Base-by-base conservation (phyloP, 768 basidiomycete genomes). In the Podaxis sp. region DNA sequence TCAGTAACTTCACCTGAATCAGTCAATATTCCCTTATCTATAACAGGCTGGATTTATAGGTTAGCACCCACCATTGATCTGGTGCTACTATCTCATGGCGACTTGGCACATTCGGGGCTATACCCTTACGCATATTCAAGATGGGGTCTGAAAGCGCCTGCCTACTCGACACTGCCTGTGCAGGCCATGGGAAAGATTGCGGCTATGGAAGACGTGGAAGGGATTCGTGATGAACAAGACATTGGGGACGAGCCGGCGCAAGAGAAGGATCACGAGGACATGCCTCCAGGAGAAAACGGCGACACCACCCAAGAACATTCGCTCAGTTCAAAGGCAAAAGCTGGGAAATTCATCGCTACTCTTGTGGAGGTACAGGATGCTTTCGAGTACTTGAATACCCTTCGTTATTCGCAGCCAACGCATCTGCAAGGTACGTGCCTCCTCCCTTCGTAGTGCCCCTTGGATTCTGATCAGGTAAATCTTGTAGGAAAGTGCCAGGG, bases 161-260 rank as follows among this genome's bases (percentile, higher is more conserved):
- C 94, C 18, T 99, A 98, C 71, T 90, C 92, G 0, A 96, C 95
- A 2, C 83, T 98, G 27, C 96, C 96, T 38, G 94, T 97, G 0
- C 93, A 95, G 66, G 93, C 95, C 58, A 96, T 95, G 89, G 96
- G 91, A 3, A 82, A 93, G 36, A 92, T 98, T 46, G 93, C 93
- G 14, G 89, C 91, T 1, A 83, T 89, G 5, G 93, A 98, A 72
- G 95, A 97, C 67, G 82, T 89, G 0, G 92, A 95, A 66, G 86
- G 87, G 13, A 81, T 93, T 16, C 79, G 89, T 46, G 87, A 88
- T 48, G 89, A 93, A 69, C 82, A 91, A 66, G 84, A 88, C 61
- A 75, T 91, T 14, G 80, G 78, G n/a, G 81, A 82, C 40, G 74
- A 73, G 21, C 65, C 62, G 27, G 59, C 57, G 4, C 71, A 73